Evolutionary conservation across 1,284 basidiomycete species (phyloP), one percentile per base, ranked within the genome.

Genomic region (Moesziomyces aphidis): DNA sequence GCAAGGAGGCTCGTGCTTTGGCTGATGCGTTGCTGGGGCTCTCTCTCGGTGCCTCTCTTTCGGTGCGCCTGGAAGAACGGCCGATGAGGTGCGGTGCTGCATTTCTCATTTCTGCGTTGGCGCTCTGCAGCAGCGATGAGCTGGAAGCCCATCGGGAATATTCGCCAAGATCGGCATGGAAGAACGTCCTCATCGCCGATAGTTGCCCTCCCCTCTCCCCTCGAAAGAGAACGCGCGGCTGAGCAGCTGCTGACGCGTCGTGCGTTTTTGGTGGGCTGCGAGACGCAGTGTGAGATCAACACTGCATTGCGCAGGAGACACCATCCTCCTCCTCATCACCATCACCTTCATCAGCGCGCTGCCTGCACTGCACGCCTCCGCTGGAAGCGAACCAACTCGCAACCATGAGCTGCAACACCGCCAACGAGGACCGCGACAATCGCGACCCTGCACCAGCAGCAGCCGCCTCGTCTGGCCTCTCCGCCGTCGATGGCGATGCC

Each of bases 401-500:
- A 44, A 71, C 54, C 36, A 74, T 74, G 72, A 74, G 66, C 62
- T 74, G 66, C 66, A 66, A 69, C 34, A 50, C 72, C 44, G 42
- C 64, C 55, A 55, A 52, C 60, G 43, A 44, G 31, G 72, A 69
- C 26, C 59, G 61, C 11, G 66, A 62, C 62, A 65, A 50, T 36
- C 66, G 72, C 61, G 72, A 69, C 34, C 49, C 21, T 19, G 36
- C 21, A 22, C 21, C n/a, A 13, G 51, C 34, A 60, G 51, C 42
- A 23, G 4, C 54, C 1, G 36, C 55, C 23, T 52, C 71, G 11
- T 45, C 63, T 6, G 50, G 53, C 7, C 53, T 74, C 15, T 61
- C 66, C 5, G 72, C 66, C 6, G 72, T 67, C 49, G 67, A 75
- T 26, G 69, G 73, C 24, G 77, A 78, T 43, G 74, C 71, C 22